These are phyloP conservation scores for Thalassia testudinum DNA, from an alignment of 116 monocot species.

Conservation along the genomic window DNA sequence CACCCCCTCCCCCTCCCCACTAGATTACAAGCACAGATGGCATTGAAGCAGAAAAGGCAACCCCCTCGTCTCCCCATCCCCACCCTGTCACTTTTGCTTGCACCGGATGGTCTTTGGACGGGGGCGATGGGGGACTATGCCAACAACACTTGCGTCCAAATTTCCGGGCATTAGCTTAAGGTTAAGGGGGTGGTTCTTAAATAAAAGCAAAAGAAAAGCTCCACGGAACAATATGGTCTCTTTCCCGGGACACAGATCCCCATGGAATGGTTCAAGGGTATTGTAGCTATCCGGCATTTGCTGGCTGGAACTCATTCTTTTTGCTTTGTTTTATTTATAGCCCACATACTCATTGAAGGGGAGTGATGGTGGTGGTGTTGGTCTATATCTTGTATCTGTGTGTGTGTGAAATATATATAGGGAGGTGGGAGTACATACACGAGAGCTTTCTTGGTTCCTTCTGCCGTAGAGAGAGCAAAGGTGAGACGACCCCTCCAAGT, in stretches of 20 bases:
- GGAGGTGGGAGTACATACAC: not conserved
- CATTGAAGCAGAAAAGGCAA: conserved; percentile 1
- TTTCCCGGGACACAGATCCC: conserved; percentile 84
- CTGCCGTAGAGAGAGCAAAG: too few species aligned
- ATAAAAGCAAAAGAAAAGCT: conserved; percentile 15
- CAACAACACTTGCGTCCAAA: not conserved
- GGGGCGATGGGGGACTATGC: not conserved
- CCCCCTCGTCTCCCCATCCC: conserved; percentile 1
- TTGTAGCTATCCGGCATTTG: conserved; percentile 37
- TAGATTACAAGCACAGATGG: conserved; percentile 12
- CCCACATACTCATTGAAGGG: too few species aligned
- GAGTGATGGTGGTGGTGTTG: conserved; percentile 12
- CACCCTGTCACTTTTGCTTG: conserved; percentile 19
- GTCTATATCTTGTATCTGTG: too few species aligned
- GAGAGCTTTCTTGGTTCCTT: too few species aligned
- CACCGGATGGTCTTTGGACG: conserved; percentile 9
- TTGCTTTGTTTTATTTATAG: conserved; percentile 71
- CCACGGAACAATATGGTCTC: conserved; percentile 23
- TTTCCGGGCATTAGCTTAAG: not conserved
- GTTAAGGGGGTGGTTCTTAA: conserved; percentile 1
- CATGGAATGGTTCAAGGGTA: conserved; percentile 24
- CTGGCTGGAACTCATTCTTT: conserved; percentile 44
- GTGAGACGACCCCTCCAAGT: too few species aligned
- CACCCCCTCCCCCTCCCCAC: conserved; percentile 1
- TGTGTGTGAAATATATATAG: not conserved